phyloP scores from a whole-genome alignment of 306 rosid genomes.

The Senna tora region DNA sequence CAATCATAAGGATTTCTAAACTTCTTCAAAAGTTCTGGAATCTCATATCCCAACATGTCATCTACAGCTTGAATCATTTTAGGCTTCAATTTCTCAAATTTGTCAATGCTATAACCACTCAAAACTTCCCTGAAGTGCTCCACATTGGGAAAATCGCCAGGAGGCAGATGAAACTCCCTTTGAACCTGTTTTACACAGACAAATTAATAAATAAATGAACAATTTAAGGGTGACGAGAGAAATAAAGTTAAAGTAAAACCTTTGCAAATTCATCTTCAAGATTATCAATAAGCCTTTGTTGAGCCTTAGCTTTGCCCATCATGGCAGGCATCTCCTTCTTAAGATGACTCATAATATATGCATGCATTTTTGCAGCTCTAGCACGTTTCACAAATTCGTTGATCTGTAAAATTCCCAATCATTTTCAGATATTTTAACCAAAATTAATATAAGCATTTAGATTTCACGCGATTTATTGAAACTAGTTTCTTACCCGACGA shows the following conservation, averaged over 20 bases:
- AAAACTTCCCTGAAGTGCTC: constrained; percentile 72
- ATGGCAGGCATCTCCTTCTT: constrained; percentile 93
- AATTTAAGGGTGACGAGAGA: constrained; percentile 10
- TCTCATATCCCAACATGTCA: constrained; percentile 94
- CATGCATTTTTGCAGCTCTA: constrained; percentile 94
- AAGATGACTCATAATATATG: constrained; percentile 86
- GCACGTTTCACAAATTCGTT: constrained; percentile 97
- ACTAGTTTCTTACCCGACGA: constrained; percentile 62
- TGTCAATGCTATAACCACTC: constrained; percentile 70
- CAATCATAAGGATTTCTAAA: constrained; percentile 85
- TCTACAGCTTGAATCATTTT: constrained; percentile 88
- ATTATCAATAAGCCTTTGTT: constrained; percentile 74
- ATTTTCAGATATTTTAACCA: background rate
- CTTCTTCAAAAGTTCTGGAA: constrained; percentile 83
- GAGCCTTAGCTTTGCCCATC: constrained; percentile 92
- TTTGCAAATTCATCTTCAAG: constrained; percentile 79
- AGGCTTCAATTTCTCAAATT: constrained; percentile 86
- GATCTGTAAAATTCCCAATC: constrained; percentile 54
- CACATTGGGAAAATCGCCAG: constrained; percentile 84
- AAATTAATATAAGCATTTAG: background rate
- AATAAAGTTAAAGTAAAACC: constrained; percentile 40
- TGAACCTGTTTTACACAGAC: constrained; percentile 59
- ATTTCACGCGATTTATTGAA: background rate
- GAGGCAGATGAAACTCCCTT: constrained; percentile 82
- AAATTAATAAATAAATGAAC: background rate